Base-by-base conservation (phyloP, 1,139 yeast species). In the Hansenula lynferdii region DNA sequence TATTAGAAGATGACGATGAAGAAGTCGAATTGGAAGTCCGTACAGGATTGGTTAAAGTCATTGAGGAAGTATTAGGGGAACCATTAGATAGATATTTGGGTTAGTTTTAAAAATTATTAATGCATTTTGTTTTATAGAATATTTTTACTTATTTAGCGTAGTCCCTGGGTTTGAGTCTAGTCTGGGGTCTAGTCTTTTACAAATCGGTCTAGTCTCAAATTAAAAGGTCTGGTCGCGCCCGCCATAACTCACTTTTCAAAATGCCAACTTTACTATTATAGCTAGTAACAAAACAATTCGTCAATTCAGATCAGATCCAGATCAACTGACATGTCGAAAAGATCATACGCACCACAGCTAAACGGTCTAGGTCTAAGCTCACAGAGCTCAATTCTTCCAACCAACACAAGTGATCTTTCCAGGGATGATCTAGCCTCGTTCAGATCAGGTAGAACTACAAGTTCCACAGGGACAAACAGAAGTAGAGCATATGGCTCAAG, bases 1-100 rank as follows among this genome's bases (percentile, higher is more conserved):
- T 94, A 44, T 71, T 92, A 47, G 98, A 92, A 59, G 97, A 90
- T 59, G 97, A 92, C 45, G 95, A 90, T 48, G 98, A 94, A 61
- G 78, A 75, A 35, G 96, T 94, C 23, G 98, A 92, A 62, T 61
- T 78, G 57, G 97, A 87, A 61, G 96, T 89, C 6, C 83, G 97
- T 65, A 75, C 81, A 34, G 95, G 95, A n/a, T 72, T 92, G 49
- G 96, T 90, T 6, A 85, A 86, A 53, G 96, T 85, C 10, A 83
- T 92, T 43, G 98, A 92, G 60, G 81, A 77, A 42, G 96, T 89
- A 17, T 71, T 94, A 50, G 98, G 98, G 36, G 99, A 92, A 61
- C 94, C 96, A 34, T 73, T 92, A 47, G 97, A 90, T 57, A 76
- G 95, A 62, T 92, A 90, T 57, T 71, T 92, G 53, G 82, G 80